Evolutionary conservation across 2,329 filamentous ascomycete species (phyloP), one percentile per base, ranked within the genome.

Genomic region (Xylaria hypoxylon): DNA sequence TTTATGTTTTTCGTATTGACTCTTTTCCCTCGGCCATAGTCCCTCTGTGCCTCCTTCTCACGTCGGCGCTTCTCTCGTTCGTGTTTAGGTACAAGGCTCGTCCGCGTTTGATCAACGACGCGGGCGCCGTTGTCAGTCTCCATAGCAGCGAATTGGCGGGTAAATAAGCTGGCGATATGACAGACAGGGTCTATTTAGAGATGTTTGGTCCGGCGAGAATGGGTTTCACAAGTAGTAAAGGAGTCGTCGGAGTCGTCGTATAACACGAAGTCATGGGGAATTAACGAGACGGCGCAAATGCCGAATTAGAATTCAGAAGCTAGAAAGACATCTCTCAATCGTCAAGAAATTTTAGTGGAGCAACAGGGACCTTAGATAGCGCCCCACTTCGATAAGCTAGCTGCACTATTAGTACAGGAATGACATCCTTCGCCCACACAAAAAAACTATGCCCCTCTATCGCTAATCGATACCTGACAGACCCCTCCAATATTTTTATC

Each of bases 11-110:
- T 91, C 51, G 90, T 85, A 65, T 90, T 86, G 72, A 97, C 90
- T 69, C 87, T 87, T 71, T 88, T 88, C 56, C 96, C 96, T 72
- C 96, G 90, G 38, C 96, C 96, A 80, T 99, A 99, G 61, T 86
- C 86, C 74, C 89, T 87, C 73, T 93, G 86, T 59, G 92, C 92
- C 73, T 89, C 84, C 74, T 84, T 84, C 67, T 85, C 77, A 47
- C 86, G 85, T 65, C 83, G 84, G 59, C 81, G 78, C 75, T 82
- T 84, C 72, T 85, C 80, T 64, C 81, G 80, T 74, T 88, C 86
- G 63, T 81, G 75, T 69, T 83, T 85, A 45, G 85, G 79, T 31
- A 83, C 72, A 48, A 90, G 82, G 69, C 87, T 81, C 35, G 84
- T 85, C 62, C 85, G 80, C 50, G 83, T 75, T 65, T 81, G 79